A percentile compares a stretch with the other conserved stretches of the same genome.
Conservation (phyloP, 352 stramenopile genomes). For the Phytophthora pini region DNA sequence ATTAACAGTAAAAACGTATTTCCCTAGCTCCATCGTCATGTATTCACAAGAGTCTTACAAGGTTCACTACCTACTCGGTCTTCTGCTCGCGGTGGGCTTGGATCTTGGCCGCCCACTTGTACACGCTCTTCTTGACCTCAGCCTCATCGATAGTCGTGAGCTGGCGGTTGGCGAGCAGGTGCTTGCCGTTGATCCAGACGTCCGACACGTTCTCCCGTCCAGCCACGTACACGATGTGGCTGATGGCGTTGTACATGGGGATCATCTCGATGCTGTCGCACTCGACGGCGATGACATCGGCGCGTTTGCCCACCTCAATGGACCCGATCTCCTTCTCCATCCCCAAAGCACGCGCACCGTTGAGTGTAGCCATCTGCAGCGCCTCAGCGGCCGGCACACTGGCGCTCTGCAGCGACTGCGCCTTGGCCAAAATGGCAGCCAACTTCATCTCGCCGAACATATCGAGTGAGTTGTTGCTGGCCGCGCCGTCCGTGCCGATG, state of each 20-base stretch:
- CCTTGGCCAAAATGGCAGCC: conserved; percentile 87
- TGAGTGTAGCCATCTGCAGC: conserved; percentile 90
- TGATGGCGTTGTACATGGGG: conserved; percentile 89
- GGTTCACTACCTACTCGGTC: conserved; percentile 12
- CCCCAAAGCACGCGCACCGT: conserved; percentile 86
- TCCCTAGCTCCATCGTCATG: background rate
- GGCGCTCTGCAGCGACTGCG: conserved; percentile 65
- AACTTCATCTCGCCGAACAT: conserved; percentile 93
- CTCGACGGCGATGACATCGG: conserved; percentile 84
- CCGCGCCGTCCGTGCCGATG: conserved; percentile 86
- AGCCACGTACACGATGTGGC: conserved; percentile 88
- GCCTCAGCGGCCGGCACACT: conserved; percentile 62
- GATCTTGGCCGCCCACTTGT: conserved; percentile 67
- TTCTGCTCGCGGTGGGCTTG: conserved; percentile 64
- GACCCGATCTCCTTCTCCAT: conserved; percentile 85
- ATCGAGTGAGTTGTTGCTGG: conserved; percentile 91
- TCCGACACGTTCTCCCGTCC: conserved; percentile 89
- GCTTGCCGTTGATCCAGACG: conserved; percentile 90
- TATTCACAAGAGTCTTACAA: conserved; percentile 9
- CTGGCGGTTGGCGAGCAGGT: conserved; percentile 68
- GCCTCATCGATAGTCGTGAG: conserved; percentile 79
- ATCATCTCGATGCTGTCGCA: conserved; percentile 87
- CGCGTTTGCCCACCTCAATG: conserved; percentile 85
- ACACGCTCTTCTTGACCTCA: conserved; percentile 66
- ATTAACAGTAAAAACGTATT: no score